Base-by-base conservation (phyloP, 1,284 basidiomycete species). In the Pisolithus thermaeus region DNA sequence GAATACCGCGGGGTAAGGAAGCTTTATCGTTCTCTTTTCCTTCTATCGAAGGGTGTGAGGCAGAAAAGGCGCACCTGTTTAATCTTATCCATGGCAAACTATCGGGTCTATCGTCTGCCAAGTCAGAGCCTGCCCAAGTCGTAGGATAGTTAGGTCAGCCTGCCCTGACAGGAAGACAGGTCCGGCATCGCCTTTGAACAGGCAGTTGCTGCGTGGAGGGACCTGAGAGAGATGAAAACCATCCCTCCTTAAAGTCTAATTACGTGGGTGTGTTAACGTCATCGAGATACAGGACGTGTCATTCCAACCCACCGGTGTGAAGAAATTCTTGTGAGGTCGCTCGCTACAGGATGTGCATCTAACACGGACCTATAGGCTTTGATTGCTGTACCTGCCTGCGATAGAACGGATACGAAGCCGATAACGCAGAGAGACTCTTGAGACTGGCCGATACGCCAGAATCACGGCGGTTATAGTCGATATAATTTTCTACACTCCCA, bases 241-340 rank as follows among this genome's bases (percentile, higher is more conserved):
- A 46, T 46, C 47, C 30, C 63, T 69, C 66, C 59, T 61, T 69
- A 68, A 66, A 66, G 64, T 62, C 67, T 66, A 68, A 66, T 66
- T 66, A 66, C 64, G 64, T 66, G 55, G 50, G 42, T 46, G 53
- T 50, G 39, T 53, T 67, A 56, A 69, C 66, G 63, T 68, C 65
- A 68, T 55, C 54, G 58, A 61, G 66, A 64, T 61, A 36, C 25
- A 47, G 39, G 37, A 49, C 32, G 32, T 35, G 32, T 35, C 32
- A 35, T 35, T 35, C 58, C 49, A 51, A 36, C 43, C 37, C 27
- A 43, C 37, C 53, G 45, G 27, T 49, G 36, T 35, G 50, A 25
- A 47, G 53, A 37, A 50, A 47, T 47, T 47, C 36, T 27, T 42
- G 49, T 51, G 27, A 23, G 6, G 22, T 43, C 11, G 41, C 25